Base-by-base conservation (phyloP, 768 basidiomycete genomes). In the Rhizopogon roseolus region DNA sequence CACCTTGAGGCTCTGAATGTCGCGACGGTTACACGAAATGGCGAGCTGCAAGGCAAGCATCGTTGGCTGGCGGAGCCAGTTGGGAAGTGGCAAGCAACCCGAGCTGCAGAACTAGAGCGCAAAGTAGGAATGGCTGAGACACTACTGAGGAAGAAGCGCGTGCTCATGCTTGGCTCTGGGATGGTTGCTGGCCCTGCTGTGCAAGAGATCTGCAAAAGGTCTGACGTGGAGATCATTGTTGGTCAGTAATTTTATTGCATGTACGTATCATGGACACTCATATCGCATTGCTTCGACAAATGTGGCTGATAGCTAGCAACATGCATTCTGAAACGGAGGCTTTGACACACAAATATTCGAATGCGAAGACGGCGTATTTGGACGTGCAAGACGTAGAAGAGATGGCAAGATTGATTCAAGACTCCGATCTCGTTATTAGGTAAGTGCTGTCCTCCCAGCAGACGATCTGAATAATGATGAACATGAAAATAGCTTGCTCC, bases 111-210 rank as follows among this genome's bases (percentile, higher is more conserved):
- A 4, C 55, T 54, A 43, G 19, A 29, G 37, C 36, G 17, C 17
- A 22, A 38, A 17, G 25, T 37, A n/a, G 29, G 34, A 25, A 17
- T 25, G 16, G 6, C 29, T 17, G 40, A 55, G 50, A 37, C 54
- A 13, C 45, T 49, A 2, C 28, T 46, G 50, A 70, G 54, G 60
- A 84, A 81, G 70, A 86, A 86, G 73, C 81, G 77, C 61, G 79
- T 94, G 0, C 67, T 98, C 34, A 74, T 97, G 62, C 77, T 98
- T 2, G 95, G 95, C 7, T 93, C 90, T 52, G 95, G 95, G n/a
- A 93, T 97, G 85, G 95, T 98, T 17, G 92, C 93, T 5, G 88
- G 86, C 2, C 95, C 95, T 14, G 90, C 90, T 0, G 85, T 93
- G 3, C 81, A 88, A 49, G 80, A 88, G 62, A 77, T 97, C 46